Percentiles rank a stretch among this genome's conserved stretches.
These are phyloP conservation scores for Suillus decipiens DNA, from an alignment of 768 basidiomycete species.

Conservation along the genomic window DNA sequence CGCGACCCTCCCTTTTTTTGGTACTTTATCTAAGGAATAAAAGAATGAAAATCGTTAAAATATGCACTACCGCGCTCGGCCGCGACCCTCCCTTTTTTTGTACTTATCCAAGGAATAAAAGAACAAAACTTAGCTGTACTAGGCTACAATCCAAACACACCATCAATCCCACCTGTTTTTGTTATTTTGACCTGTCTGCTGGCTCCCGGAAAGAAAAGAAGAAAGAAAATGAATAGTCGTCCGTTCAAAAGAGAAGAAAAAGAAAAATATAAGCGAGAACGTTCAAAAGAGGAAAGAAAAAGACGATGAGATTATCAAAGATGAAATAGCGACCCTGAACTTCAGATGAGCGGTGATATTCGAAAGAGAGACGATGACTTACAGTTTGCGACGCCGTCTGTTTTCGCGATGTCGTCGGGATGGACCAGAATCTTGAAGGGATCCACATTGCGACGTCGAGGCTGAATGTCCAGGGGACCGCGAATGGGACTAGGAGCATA, in stretches of 20 bases:
- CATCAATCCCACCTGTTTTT: neutral
- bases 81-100: slow-evolving; percentile 1
- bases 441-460: slow-evolving; percentile 2
- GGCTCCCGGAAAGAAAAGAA: neutral
- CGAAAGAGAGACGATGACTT: neutral
- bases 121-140: neutral
- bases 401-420: neutral
- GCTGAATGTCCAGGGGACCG: neutral
- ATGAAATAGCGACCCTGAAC: neutral
- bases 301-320: neutral
- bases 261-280: neutral
- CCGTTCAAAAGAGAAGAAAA: neutral
- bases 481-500: neutral
- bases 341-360: neutral
- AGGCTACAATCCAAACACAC: neutral
- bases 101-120: slow-evolving; percentile 5
- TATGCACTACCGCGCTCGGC: neutral
- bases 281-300: neutral
- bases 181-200: neutral
- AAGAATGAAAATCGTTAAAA: neutral
- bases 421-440: neutral
- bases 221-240: neutral
- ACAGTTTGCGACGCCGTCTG: neutral
- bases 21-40: too few species aligned
- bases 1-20: too few species aligned